Base-by-base conservation (phyloP, 1,139 yeast species). In the Candida neerlandica region DNA sequence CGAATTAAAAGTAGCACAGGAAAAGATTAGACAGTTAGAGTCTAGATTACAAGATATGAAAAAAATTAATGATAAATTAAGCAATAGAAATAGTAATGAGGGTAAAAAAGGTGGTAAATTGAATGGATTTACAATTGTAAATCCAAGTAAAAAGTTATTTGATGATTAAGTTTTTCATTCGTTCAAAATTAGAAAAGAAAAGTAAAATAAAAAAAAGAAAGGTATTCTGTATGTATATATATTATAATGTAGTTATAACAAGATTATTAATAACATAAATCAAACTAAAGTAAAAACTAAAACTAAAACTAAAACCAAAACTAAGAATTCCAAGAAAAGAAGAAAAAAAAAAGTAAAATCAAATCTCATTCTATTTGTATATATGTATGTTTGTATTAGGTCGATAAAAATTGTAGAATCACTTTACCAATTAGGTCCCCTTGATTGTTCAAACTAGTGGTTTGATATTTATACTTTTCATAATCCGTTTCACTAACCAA, bases 11-110 rank as follows among this genome's bases (percentile, higher is more conserved):
- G 51, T 63, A 48, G 75, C 78, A 16, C 65, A 67, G 18, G 84
- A 80, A n/a, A 76, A 76, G 53, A 66, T 77, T 43, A 69, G 65
- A 55, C 55, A 58, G 10, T 58, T 80, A 47, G 82, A 80, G 55
- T 53, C 58, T 6, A 75, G 74, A 55, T 56, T 72, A n/a, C 61
- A 59, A n/a, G 69, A 71, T 48, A 64, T 69, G 52, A 69, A 65
- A 47, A 49, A 55, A 15, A 67, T 75, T 44, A 74, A 71, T 54
- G 73, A 70, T 23, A 70, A 68, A 54, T 59, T 73, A 50, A 67
- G 73, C 48, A 62, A 49, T 27, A 49, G 53, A 51, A 32, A 32
- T 32, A 49, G 41, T 11, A 37, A 15, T 27, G 44, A 29, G 18
- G 32, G 44, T 35, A 43, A 27, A 37, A 41, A 39, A 35, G 77